phyloP scores from a whole-genome alignment of 805 yeast genomes.

The Tetrapisispora taiwanensis region DNA sequence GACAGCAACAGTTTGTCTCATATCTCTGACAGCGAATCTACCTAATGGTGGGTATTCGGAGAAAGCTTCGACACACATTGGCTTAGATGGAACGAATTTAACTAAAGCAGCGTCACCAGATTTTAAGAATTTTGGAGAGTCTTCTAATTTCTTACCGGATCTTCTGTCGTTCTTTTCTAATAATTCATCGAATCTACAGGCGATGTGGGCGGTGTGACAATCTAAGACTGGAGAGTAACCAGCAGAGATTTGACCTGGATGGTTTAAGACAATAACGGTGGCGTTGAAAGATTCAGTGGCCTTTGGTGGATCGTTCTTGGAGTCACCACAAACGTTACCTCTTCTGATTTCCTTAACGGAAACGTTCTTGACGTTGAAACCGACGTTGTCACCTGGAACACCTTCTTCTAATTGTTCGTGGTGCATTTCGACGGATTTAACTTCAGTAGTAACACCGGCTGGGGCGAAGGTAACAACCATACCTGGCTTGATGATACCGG shows the following conservation, averaged over 20 bases:
- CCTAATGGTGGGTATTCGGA: constrained; percentile 94
- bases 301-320: constrained; percentile 80
- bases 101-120: constrained; percentile 96
- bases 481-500: constrained; percentile 87
- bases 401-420: constrained; percentile 73
- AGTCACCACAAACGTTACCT: constrained; percentile 90
- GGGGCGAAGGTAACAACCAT: constrained; percentile 86
- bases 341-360: constrained; percentile 83
- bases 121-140: constrained; percentile 85
- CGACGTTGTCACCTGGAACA: constrained; percentile 86
- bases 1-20: constrained; percentile 99
- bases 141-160: constrained; percentile 86
- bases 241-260: constrained; percentile 84
- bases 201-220: constrained; percentile 86
- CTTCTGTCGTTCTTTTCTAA: constrained; percentile 82
- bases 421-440: constrained; percentile 84
- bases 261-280: constrained; percentile 80
- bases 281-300: constrained; percentile 74
- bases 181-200: constrained; percentile 76
- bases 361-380: constrained; percentile 85
- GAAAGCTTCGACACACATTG: constrained; percentile 36
- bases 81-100: constrained; percentile 77
- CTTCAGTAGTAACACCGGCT: constrained; percentile 83
- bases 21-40: constrained; percentile 98
- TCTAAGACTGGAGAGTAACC: constrained; percentile 89